phyloP scores from a whole-genome alignment of 2,329 filamentous ascomycete species.

The Zymoseptoria pseudotritici region DNA sequence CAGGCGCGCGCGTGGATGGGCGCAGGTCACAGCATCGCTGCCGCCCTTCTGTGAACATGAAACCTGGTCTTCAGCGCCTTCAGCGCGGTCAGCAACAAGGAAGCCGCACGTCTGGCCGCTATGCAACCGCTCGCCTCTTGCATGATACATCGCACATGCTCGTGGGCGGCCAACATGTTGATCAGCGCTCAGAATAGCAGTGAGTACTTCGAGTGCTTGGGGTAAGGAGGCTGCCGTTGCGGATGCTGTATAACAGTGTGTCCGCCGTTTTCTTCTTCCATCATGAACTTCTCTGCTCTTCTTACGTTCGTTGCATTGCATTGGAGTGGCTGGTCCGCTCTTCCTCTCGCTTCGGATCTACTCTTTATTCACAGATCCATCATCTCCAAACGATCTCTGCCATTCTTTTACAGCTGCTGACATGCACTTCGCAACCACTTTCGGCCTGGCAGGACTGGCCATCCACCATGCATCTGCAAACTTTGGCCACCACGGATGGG shows the following conservation, averaged over 20 bases:
- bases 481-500: conserved; percentile 36
- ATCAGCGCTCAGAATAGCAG: neutral
- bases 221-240: neutral
- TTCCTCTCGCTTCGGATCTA: neutral
- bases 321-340: neutral
- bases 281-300: neutral
- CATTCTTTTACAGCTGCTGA: neutral
- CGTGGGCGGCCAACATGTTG: conserved; percentile 2
- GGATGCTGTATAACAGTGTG: neutral
- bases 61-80: neutral
- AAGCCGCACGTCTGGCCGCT: conserved; percentile 9
- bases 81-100: neutral
- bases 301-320: neutral
- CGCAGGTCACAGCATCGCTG: neutral
- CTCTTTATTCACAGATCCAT: neutral
- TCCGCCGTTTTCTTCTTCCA: neutral
- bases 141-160: conserved; percentile 12
- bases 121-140: conserved; percentile 9
- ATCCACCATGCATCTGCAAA: conserved; percentile 42
- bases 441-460: conserved; percentile 20
- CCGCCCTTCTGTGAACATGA: neutral
- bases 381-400: neutral
- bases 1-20: neutral
- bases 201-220: neutral
- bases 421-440: conserved; percentile 14